phyloP scores from a whole-genome alignment of 1,284 basidiomycete genomes.

The Moniliella sp. region DNA sequence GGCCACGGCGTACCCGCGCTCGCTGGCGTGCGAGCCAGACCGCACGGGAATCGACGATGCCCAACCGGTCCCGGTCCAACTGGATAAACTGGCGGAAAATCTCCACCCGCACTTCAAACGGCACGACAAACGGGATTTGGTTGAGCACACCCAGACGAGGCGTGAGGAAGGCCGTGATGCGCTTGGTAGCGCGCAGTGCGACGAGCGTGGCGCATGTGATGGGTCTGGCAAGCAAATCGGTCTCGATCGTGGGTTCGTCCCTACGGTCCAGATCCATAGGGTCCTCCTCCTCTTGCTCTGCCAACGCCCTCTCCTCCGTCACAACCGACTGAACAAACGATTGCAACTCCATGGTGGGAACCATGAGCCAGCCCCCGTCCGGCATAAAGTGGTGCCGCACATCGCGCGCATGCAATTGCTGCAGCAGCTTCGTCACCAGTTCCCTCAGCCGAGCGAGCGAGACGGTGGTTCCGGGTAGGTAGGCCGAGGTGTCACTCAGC shows the following conservation, averaged over 20 bases:
- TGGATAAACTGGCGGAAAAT: constrained; percentile 58
- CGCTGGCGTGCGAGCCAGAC: constrained; percentile 10
- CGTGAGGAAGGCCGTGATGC: constrained; percentile 51
- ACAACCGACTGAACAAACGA: constrained; percentile 75
- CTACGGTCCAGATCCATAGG: constrained; percentile 3
- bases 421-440: constrained; percentile 16
- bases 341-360: constrained; percentile 47
- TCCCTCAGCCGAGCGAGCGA: constrained; percentile 9
- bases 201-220: constrained; percentile 5
- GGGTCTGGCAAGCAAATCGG: constrained; percentile 1
- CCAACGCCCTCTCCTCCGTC: constrained; percentile 22
- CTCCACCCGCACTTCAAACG: constrained; percentile 67
- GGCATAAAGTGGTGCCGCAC: constrained; percentile 12
- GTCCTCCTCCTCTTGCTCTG: constrained; percentile 2
- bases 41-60: constrained; percentile 2
- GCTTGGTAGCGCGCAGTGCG: constrained; percentile 37
- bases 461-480: constrained; percentile 13
- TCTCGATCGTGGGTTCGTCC: constrained; percentile 1
- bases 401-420: constrained; percentile 25
- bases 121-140: constrained; percentile 87
- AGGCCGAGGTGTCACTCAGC: not conserved
- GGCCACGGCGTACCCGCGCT: constrained; percentile 50
- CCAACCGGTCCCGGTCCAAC: constrained; percentile 8
- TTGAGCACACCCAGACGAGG: constrained; percentile 75
- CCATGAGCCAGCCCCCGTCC: constrained; percentile 64